Evolutionary conservation across 192 early-diverging fungal species (phyloP).

Genomic region (Entomortierella parvispora): DNA sequence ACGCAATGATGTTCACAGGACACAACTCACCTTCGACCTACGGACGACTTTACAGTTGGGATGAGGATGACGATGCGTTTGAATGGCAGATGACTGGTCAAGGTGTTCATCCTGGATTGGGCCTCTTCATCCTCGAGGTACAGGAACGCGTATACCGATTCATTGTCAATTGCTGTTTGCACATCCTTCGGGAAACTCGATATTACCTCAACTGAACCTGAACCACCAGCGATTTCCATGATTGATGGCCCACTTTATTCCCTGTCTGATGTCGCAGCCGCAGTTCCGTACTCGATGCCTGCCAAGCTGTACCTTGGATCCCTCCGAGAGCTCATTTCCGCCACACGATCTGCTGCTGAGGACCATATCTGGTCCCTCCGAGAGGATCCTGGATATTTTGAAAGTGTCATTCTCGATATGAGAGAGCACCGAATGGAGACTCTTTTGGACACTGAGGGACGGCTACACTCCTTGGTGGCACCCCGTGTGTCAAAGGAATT

Average conservation of each 20-base stretch:
- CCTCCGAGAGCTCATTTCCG: slow-evolving; percentile 25
- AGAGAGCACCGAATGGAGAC: slow-evolving; percentile 39
- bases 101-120: slow-evolving; percentile 16
- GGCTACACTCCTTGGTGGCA: slow-evolving; percentile 28
- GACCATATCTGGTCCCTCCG: slow-evolving; percentile 40
- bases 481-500: slow-evolving; percentile 15
- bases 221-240: slow-evolving; percentile 32
- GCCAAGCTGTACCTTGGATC: slow-evolving; percentile 23
- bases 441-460: slow-evolving; percentile 21
- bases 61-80: slow-evolving; percentile 19
- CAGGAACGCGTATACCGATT: slow-evolving; percentile 37
- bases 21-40: slow-evolving; percentile 33
- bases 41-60: slow-evolving; percentile 28
- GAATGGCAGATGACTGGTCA: slow-evolving; percentile 13
- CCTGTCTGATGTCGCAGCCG: slow-evolving; percentile 16
- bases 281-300: slow-evolving; percentile 19
- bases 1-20: slow-evolving; percentile 43
- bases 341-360: slow-evolving; percentile 25
- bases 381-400: slow-evolving; percentile 44
- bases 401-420: slow-evolving; percentile 16
- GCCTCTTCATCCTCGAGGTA: slow-evolving; percentile 31
- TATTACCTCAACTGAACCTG: slow-evolving; percentile 20
- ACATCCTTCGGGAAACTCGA: slow-evolving; percentile 30
- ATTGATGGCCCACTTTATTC: slow-evolving; percentile 11
- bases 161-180: slow-evolving; percentile 29